Percentiles rank a stretch among this genome's conserved stretches.
phyloP scores from a whole-genome alignment of 2,329 filamentous ascomycete species.

The Camptophora hylomeconis region DNA sequence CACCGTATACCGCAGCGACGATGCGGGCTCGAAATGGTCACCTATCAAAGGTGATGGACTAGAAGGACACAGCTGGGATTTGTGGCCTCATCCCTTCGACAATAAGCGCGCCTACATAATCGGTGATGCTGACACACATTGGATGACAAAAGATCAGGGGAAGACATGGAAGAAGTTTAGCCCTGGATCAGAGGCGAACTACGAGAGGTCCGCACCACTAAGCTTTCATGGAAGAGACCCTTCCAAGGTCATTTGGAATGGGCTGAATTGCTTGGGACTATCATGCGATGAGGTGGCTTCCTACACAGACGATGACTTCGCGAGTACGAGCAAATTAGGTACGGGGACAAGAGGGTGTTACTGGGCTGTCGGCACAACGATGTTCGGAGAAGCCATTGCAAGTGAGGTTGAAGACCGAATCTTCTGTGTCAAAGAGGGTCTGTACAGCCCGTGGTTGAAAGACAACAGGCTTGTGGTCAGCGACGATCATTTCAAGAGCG shows the following conservation, averaged over 20 bases:
- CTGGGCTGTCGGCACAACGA: slow-evolving; percentile 68
- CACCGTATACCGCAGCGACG: slow-evolving; percentile 61
- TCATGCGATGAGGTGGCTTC: slow-evolving; percentile 46
- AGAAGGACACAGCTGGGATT: slow-evolving; percentile 46
- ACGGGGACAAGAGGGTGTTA: slow-evolving; percentile 59
- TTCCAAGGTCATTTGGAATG: slow-evolving; percentile 75
- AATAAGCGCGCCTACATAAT: slow-evolving; percentile 67
- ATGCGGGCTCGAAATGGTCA: slow-evolving; percentile 71
- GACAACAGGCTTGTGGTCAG: slow-evolving; percentile 71
- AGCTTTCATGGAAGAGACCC: slow-evolving; percentile 74
- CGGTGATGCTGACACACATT: slow-evolving; percentile 58
- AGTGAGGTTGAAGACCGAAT: slow-evolving; percentile 54
- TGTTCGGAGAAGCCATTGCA: slow-evolving; percentile 47
- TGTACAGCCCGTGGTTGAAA: slow-evolving; percentile 55
- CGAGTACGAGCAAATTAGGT: slow-evolving; percentile 51
- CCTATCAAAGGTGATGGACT: slow-evolving; percentile 47
- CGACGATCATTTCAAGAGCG: slow-evolving; percentile 63
- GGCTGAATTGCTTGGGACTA: slow-evolving; percentile 51
- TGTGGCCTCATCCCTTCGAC: slow-evolving; percentile 70
- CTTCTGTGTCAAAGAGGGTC: slow-evolving; percentile 66
- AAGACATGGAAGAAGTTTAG: slow-evolving; percentile 68
- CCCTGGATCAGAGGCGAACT: slow-evolving; percentile 3
- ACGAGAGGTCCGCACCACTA: too few relatives aligned
- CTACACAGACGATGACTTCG: slow-evolving; percentile 82
- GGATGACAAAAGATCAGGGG: slow-evolving; percentile 70